These are phyloP conservation scores for Bauhinia variegata DNA, from an alignment of 306 rosid genomes.

Conservation along the genomic window DNA sequence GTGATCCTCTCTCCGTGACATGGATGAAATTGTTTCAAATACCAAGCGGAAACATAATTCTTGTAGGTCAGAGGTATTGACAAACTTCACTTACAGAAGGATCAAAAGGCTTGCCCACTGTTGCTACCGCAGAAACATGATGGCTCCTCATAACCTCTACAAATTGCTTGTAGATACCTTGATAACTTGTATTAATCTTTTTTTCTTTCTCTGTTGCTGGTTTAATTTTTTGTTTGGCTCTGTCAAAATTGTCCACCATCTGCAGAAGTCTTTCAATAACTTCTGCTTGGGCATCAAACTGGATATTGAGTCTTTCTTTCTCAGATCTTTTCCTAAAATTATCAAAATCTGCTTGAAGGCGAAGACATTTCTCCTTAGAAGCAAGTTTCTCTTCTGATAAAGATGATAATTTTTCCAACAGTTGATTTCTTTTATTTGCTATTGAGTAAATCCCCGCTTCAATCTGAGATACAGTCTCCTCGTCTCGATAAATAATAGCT, in stretches of 20 bases:
- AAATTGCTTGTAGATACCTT: slow-evolving; percentile 68
- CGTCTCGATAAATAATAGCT: slow-evolving; percentile 63
- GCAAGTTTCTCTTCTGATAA: slow-evolving; percentile 44
- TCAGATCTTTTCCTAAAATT: slow-evolving; percentile 63
- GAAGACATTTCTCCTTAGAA: slow-evolving; percentile 57
- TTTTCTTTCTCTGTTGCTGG: slow-evolving; percentile 60
- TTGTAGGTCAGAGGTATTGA: slow-evolving; percentile 3
- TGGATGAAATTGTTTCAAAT: slow-evolving; percentile 22
- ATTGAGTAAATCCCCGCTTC: slow-evolving; percentile 51
- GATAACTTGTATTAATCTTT: slow-evolving; percentile 59
- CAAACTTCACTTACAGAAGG: slow-evolving; percentile 67
- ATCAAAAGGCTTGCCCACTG: slow-evolving; percentile 69
- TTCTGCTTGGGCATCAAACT: slow-evolving; percentile 55
- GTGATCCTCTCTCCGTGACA: background rate
- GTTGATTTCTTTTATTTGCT: slow-evolving; percentile 53
- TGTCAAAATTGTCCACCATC: slow-evolving; percentile 63
- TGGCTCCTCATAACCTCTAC: slow-evolving; percentile 62
- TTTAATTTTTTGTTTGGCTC: slow-evolving; percentile 56
- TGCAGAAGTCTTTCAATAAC: slow-evolving; percentile 60
- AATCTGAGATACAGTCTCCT: slow-evolving; percentile 43
- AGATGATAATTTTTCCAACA: slow-evolving; percentile 51
- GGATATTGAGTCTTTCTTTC: slow-evolving; percentile 42
- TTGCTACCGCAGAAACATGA: slow-evolving; percentile 50
- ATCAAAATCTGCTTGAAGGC: slow-evolving; percentile 72
- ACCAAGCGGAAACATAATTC: slow-evolving; percentile 8